Base-by-base conservation (phyloP, 345 rosid genomes). In the Ceriops zippeliana region DNA sequence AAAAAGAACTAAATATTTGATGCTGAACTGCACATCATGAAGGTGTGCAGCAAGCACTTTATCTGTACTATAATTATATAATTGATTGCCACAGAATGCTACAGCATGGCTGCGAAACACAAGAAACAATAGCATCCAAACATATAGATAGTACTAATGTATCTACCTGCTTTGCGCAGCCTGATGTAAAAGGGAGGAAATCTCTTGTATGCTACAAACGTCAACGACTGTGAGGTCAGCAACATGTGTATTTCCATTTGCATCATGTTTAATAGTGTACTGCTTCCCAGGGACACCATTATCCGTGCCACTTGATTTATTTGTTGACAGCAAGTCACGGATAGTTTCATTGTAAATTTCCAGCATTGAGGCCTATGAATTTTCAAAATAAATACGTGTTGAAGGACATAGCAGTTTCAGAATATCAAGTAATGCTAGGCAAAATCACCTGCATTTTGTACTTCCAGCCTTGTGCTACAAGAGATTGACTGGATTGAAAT, bases 341-440 rank as follows among this genome's bases (percentile, higher is more conserved):
- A 95, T 81, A 61, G 91, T 81, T 70, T 95, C 99, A 17, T 95
- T 95, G 85, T 95, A 95, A 13, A 95, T 95, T 75, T 95, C 99
- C 79, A 95, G 73, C 96, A 95, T 89, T 31, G 99, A 95, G n/a
- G 83, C 98, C 97, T 88, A 67, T 30, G 65, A 61, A 9, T 62
- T 63, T 75, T 20, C 22, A 6, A 32, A 69, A 34, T 26, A 35
- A 60, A 34, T 28, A 46, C 19, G 8, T 58, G 5, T 34, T 15
- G 66, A 54, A 62, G 19, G 57, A 13, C 17, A 42, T 42, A 35
- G 32, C 8, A 10, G 3, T 28, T 73, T 30, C 17, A 20, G 37
- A 52, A 49, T 58, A 61, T 42, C 16, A 54, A 64, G 42, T 27
- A 47, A 37, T 49, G 70, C 7, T 52, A 65, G 3, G 21, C 28